Base-by-base conservation (phyloP, 169 alveolate species). In the Cryptosporidium bovis region DNA sequence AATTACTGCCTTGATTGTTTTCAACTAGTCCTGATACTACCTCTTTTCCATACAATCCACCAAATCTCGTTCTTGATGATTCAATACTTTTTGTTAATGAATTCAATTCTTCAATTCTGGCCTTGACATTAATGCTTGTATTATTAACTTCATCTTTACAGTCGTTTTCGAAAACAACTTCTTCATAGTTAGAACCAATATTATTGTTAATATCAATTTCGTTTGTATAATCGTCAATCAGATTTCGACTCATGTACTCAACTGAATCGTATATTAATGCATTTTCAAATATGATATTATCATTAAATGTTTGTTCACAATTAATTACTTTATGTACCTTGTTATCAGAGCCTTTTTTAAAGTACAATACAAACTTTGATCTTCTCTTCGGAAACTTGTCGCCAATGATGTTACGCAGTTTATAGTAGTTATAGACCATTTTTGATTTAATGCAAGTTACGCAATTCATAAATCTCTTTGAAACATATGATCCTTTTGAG, bases 201-300 rank as follows among this genome's bases (percentile, higher is more conserved):
- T 46, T 10, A 4, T 31, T 20, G 44, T 20, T 16, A 10, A 13
- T 29, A 6, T 50, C 62, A 50, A 50, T 67, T 18, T 48, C 65
- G 15, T 24, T 16, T 62, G 50, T 51, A 65, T 10, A 34, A 46
- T 44, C 82, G 27, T 66, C 82, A 12, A 46, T 66, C 16, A 31
- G 40, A 69, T 69, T 69, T 56, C 55, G 34, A 69, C 83, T 69
- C 10, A 69, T 69, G 33, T 69, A 69, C 16, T 69, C 83, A 51
- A 69, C 34, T 1, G 83, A 69, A 36, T 69, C 83, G 29, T 69
- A 69, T 8, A 69, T 56, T 34, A 69, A 34, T 33, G 51, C 67
- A 24, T 65, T 65, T 1, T n/a, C 82, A 1, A 65, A 65, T 7
- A 18, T 13, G 0, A n/a, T 33, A 3, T 16, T 3, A 31, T 65